phyloP scores from a whole-genome alignment of 2,329 filamentous ascomycete genomes.

The Aspergillus sp. region DNA sequence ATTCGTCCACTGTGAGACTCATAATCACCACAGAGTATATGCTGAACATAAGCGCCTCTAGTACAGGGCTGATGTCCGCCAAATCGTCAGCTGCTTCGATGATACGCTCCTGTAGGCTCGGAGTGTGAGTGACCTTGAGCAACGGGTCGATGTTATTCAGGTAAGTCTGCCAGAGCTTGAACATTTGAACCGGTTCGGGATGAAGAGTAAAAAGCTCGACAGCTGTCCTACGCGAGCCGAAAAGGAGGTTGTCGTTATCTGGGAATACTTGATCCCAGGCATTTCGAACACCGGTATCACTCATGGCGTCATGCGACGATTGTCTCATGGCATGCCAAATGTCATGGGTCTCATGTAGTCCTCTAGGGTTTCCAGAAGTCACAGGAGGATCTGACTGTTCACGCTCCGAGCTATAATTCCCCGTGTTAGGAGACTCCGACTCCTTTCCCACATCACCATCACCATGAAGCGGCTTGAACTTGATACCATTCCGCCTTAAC shows the following conservation, averaged over 20 bases:
- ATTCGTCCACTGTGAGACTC: slow-evolving; percentile 52
- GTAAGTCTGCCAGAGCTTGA: slow-evolving; percentile 57
- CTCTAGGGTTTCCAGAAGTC: not conserved
- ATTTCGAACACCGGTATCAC: slow-evolving; percentile 34
- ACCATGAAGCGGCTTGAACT: slow-evolving; percentile 59
- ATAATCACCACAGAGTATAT: slow-evolving; percentile 57
- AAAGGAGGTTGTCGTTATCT: slow-evolving; percentile 46
- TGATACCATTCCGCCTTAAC: slow-evolving; percentile 58
- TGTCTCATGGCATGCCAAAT: slow-evolving; percentile 43
- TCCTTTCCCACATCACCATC: slow-evolving; percentile 6
- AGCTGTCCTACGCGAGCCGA: slow-evolving; percentile 39
- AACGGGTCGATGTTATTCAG: slow-evolving; percentile 64
- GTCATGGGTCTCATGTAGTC: slow-evolving; percentile 18
- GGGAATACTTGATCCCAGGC: slow-evolving; percentile 41
- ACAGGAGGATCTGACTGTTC: not conserved
- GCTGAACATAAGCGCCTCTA: slow-evolving; percentile 62
- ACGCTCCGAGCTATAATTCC: not conserved
- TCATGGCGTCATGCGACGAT: slow-evolving; percentile 32
- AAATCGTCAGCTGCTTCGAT: slow-evolving; percentile 55
- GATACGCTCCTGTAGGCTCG: slow-evolving; percentile 58
- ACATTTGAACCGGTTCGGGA: slow-evolving; percentile 57
- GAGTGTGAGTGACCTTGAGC: slow-evolving; percentile 61
- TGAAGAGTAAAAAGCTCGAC: slow-evolving; percentile 49
- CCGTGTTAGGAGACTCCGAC: not conserved
- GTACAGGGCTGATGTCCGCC: slow-evolving; percentile 47